Evolutionary conservation across 106 monocot species (phyloP).

Genomic region (Apostasia ramifera): DNA sequence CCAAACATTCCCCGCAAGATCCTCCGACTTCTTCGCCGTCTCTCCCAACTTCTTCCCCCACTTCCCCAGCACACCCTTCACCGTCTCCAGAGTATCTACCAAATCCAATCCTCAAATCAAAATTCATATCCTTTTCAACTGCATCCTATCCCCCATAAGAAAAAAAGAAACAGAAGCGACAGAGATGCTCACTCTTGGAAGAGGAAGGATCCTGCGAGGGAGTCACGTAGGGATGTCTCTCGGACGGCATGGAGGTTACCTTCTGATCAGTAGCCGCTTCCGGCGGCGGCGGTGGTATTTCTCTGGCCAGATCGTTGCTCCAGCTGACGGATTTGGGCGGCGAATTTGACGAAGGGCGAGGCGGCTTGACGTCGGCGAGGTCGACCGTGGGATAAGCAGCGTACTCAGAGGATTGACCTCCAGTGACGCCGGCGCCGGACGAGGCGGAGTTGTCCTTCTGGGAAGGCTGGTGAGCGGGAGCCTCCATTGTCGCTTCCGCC

Average conservation of each 20-base stretch:
- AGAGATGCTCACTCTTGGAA: conserved; percentile 4
- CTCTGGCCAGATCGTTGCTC: conserved; percentile 8
- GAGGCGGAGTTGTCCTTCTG: neutral
- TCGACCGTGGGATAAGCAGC: neutral
- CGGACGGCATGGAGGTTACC: neutral
- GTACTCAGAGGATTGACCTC: neutral
- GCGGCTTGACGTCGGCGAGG: neutral
- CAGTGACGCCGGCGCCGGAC: neutral
- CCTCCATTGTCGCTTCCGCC: neutral
- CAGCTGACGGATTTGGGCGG: conserved; percentile 8
- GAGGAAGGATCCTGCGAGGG: neutral
- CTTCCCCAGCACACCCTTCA: conserved; percentile 23
- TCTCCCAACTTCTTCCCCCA: conserved; percentile 28
- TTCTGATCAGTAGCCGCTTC: neutral
- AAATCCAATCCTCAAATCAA: conserved; percentile 1
- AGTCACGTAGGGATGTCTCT: neutral
- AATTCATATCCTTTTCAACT: neutral
- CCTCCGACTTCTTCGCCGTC: conserved; percentile 25
- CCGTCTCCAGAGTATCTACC: conserved; percentile 14
- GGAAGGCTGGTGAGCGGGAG: neutral
- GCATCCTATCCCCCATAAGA: neutral
- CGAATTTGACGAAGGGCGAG: neutral
- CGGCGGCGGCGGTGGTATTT: neutral
- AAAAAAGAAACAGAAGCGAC: neutral
- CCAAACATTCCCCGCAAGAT: conserved; percentile 27